A percentile compares a stretch with the other conserved stretches of the same genome.
Evolutionary conservation across 1,284 basidiomycete genomes (phyloP).

Genomic region (Moesziomyces sp.): DNA sequence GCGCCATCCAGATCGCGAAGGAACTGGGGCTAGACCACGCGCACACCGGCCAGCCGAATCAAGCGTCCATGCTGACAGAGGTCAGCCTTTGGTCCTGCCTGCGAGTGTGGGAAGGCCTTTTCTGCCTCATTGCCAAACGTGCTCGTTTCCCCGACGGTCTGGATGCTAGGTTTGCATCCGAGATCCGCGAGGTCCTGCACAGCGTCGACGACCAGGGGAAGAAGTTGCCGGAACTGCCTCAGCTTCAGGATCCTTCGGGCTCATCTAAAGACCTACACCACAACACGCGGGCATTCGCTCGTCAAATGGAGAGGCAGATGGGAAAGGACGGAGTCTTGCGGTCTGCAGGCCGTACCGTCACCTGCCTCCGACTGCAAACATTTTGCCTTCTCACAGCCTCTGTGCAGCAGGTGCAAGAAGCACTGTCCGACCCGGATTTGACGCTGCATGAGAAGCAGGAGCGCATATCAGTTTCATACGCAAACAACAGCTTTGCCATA

Average conservation of each 20-base stretch:
- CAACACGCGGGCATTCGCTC: slow-evolving; percentile 18
- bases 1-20: slow-evolving; percentile 21
- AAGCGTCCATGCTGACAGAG: neutral
- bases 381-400: slow-evolving; percentile 7
- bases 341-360: slow-evolving; percentile 20
- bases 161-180: neutral
- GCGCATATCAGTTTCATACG: neutral
- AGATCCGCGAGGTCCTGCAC: neutral
- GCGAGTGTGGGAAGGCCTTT: slow-evolving; percentile 13
- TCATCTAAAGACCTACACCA: neutral
- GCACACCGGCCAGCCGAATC: neutral
- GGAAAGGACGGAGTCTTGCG: slow-evolving; percentile 24
- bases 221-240: slow-evolving; percentile 6
- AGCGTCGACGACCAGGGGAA: slow-evolving; percentile 16
- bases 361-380: slow-evolving; percentile 8
- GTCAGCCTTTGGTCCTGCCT: slow-evolving; percentile 30
- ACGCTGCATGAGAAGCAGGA: slow-evolving; percentile 8
- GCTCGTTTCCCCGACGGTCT: slow-evolving; percentile 6
- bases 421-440: neutral
- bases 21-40: slow-evolving; percentile 18
- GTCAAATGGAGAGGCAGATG: slow-evolving; percentile 4
- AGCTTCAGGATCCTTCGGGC: slow-evolving; percentile 8
- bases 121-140: slow-evolving; percentile 10
- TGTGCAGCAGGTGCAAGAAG: slow-evolving; percentile 2
- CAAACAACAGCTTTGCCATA: neutral